A percentile compares a stretch with the other conserved stretches of the same genome.
phyloP scores from a whole-genome alignment of 371 early-diverging fungal species.

The Mycotypha africana region DNA sequence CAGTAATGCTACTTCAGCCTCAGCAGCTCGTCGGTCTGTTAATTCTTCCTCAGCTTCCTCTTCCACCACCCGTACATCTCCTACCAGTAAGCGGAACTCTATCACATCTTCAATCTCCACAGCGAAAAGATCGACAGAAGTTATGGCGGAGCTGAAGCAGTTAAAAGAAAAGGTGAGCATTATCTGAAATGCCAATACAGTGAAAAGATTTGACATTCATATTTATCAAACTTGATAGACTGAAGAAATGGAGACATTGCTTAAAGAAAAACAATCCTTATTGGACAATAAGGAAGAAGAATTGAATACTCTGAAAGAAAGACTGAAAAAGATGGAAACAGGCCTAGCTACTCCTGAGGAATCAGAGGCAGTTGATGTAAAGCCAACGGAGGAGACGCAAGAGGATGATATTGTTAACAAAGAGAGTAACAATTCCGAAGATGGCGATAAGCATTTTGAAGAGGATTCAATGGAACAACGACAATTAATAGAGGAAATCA shows the following conservation, averaged over 20 bases:
- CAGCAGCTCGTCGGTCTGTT: slow-evolving; percentile 12
- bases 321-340: slow-evolving; percentile 14
- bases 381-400: slow-evolving; percentile 2
- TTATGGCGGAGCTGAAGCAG: slow-evolving; percentile 16
- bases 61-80: slow-evolving; percentile 5
- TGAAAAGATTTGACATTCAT: background rate
- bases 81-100: too few species aligned
- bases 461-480: background rate
- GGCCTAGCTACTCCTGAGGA: slow-evolving; percentile 21
- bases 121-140: slow-evolving; percentile 13
- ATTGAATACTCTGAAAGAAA: slow-evolving; percentile 10
- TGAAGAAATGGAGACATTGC: slow-evolving; percentile 12
- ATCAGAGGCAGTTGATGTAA: background rate
- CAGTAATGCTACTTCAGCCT: background rate
- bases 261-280: slow-evolving; percentile 16
- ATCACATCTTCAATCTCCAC: too few species aligned
- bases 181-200: too few species aligned
- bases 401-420: background rate
- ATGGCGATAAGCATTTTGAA: background rate
- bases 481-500: slow-evolving; percentile 8
- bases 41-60: slow-evolving; percentile 10
- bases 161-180: slow-evolving; percentile 23
- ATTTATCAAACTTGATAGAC: slow-evolving; percentile 7
- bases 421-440: background rate
- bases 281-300: slow-evolving; percentile 16